These are phyloP conservation scores for Spergularia bocconei DNA, from an alignment of 148 eudicot species.

Conservation along the genomic window DNA sequence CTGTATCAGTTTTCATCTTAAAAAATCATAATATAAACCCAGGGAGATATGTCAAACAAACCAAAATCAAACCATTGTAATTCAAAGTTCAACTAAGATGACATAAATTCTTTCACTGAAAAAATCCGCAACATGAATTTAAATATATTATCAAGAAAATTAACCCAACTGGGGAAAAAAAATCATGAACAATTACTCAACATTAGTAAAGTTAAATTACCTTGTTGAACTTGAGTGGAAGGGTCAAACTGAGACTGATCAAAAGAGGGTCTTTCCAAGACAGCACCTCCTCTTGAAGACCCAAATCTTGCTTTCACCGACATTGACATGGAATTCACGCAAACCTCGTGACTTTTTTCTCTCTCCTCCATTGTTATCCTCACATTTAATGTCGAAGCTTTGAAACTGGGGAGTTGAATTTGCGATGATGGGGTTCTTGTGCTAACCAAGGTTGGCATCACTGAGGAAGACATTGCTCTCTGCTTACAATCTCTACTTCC, in stretches of 20 bases:
- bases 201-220: neutral
- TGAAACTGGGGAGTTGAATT: neutral
- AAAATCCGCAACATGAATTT: neutral
- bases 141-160: too few species aligned
- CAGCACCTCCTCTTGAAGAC: slow-evolving; percentile 33
- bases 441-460: slow-evolving; percentile 12
- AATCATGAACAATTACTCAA: neutral
- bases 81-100: neutral
- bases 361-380: slow-evolving; percentile 9
- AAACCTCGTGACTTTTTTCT: neutral
- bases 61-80: neutral
- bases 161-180: too few species aligned
- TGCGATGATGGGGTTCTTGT: neutral
- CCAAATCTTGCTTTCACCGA: slow-evolving; percentile 30
- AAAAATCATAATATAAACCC: too few species aligned
- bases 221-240: slow-evolving; percentile 37
- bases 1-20: neutral
- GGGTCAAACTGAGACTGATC: slow-evolving; percentile 47
- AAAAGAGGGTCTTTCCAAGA: slow-evolving; percentile 38
- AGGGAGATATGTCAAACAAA: too few species aligned
- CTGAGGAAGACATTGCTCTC: slow-evolving; percentile 20
- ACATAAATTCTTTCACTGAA: neutral
- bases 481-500: neutral
- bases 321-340: slow-evolving; percentile 20
- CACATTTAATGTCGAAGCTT: slow-evolving; percentile 11